phyloP scores from a whole-genome alignment of 305 asterid genomes.

The Coffea humblotiana region DNA sequence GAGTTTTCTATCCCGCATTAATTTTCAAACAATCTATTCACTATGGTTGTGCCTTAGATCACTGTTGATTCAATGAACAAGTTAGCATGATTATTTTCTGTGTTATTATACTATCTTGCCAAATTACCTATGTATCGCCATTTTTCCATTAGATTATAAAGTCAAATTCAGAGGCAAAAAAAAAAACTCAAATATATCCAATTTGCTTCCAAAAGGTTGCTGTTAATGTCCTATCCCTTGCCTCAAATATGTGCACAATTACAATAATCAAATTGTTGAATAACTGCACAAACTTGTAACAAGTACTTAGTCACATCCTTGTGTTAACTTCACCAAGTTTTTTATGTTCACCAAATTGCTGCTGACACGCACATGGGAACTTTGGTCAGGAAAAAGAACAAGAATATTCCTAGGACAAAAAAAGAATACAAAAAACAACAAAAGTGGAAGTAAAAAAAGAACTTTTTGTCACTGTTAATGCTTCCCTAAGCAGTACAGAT shows the following conservation, averaged over 20 bases:
- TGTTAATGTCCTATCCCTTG: not conserved
- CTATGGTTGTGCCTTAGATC: not conserved
- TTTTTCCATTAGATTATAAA: too few relatives aligned
- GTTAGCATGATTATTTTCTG: not conserved
- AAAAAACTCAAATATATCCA: not conserved
- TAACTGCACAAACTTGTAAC: not conserved
- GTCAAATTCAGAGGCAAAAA: not conserved
- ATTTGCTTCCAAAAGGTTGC: not conserved
- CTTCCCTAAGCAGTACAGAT: not conserved
- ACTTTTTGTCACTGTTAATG: not conserved
- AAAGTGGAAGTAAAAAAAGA: not conserved
- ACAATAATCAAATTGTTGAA: not conserved
- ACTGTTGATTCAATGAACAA: not conserved
- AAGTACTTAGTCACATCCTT: not conserved
- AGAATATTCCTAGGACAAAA: not conserved
- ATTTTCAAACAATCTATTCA: too few relatives aligned
- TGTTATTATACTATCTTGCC: not conserved
- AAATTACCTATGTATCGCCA: not conserved
- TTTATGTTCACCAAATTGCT: not conserved
- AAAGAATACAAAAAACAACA: not conserved
- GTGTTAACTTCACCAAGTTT: constrained; percentile 1
- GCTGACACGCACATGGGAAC: not conserved
- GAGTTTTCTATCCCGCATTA: not conserved
- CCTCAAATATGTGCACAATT: not conserved
- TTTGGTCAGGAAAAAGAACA: not conserved